Conservation (phyloP, 2,329 filamentous ascomycete genomes). For the Tolypocladium paradoxum region DNA sequence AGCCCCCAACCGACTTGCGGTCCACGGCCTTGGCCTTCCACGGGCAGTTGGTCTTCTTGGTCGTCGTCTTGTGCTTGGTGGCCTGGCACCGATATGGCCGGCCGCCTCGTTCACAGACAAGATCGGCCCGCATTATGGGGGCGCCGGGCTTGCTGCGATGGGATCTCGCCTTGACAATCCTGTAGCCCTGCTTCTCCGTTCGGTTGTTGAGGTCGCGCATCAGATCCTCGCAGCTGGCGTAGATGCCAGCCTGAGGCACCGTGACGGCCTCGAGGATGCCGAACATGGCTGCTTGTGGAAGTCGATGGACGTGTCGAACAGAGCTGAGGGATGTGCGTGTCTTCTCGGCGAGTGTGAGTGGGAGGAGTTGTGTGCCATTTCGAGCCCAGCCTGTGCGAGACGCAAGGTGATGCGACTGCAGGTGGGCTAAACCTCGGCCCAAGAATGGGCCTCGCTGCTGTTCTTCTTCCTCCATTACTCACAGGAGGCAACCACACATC, state of each 20-base stretch:
- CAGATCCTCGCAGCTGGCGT: slow-evolving; percentile 29
- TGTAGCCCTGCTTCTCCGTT: slow-evolving; percentile 34
- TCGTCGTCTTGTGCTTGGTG: slow-evolving; percentile 33
- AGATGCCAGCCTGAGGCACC: slow-evolving; percentile 25
- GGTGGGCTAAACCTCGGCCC: background rate
- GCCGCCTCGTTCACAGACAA: slow-evolving; percentile 34
- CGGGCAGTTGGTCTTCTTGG: slow-evolving; percentile 34
- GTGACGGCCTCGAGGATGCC: slow-evolving; percentile 30
- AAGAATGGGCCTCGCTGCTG: background rate
- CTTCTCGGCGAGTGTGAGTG: slow-evolving; percentile 1
- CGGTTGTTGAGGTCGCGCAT: slow-evolving; percentile 28
- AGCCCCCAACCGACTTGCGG: slow-evolving; percentile 30
- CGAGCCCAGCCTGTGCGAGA: slow-evolving; percentile 8
- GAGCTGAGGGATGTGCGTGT: slow-evolving; percentile 13
- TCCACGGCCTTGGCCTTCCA: slow-evolving; percentile 35
- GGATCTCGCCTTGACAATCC: slow-evolving; percentile 33
- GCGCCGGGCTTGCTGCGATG: slow-evolving; percentile 30
- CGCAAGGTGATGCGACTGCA: background rate
- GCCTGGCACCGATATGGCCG: slow-evolving; percentile 32
- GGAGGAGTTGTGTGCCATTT: slow-evolving; percentile 9
- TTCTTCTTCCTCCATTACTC: no score
- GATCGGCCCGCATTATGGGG: slow-evolving; percentile 31
- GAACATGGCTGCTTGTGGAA: slow-evolving; percentile 24
- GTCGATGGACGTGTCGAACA: slow-evolving; percentile 9
- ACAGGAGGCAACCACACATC: background rate